Evolutionary conservation across 352 stramenopile species (phyloP).

Genomic region (Pythium folliculosum): DNA sequence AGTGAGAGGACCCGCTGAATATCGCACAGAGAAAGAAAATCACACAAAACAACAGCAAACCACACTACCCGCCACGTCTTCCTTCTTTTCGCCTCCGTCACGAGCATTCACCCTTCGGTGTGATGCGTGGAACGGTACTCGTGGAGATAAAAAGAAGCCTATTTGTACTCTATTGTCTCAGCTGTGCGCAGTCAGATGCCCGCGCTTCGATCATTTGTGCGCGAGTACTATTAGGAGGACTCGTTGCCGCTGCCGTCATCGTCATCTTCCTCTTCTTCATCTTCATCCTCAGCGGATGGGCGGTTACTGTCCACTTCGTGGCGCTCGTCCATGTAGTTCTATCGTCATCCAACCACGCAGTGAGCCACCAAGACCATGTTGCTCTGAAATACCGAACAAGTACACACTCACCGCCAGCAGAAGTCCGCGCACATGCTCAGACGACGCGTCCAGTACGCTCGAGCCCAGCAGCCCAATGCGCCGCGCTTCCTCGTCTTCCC

Average conservation of each 20-base stretch:
- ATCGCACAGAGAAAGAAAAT: background rate
- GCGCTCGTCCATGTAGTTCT: conserved; percentile 79
- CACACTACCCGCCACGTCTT: background rate
- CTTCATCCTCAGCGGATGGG: conserved; percentile 1
- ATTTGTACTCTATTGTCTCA: conserved; percentile 13
- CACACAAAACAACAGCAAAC: background rate
- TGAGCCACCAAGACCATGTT: background rate
- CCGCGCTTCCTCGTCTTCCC: conserved; percentile 76
- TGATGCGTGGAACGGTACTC: no score
- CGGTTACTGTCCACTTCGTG: conserved; percentile 65
- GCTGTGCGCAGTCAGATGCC: no score
- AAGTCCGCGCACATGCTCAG: conserved; percentile 65
- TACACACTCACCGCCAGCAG: conserved; percentile 55
- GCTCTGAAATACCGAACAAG: background rate
- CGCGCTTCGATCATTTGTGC: no score
- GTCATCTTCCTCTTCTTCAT: conserved; percentile 44
- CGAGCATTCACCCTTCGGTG: no score
- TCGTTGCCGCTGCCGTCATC: conserved; percentile 36
- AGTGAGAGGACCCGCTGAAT: conserved; percentile 26
- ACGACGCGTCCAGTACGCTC: conserved; percentile 51
- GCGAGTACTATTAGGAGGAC: background rate
- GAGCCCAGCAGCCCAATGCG: conserved; percentile 61
- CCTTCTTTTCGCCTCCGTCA: no score
- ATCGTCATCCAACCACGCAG: background rate
- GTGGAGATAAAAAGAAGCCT: background rate